phyloP scores from a whole-genome alignment of 192 early-diverging fungal genomes.

The Backusella westeae region DNA sequence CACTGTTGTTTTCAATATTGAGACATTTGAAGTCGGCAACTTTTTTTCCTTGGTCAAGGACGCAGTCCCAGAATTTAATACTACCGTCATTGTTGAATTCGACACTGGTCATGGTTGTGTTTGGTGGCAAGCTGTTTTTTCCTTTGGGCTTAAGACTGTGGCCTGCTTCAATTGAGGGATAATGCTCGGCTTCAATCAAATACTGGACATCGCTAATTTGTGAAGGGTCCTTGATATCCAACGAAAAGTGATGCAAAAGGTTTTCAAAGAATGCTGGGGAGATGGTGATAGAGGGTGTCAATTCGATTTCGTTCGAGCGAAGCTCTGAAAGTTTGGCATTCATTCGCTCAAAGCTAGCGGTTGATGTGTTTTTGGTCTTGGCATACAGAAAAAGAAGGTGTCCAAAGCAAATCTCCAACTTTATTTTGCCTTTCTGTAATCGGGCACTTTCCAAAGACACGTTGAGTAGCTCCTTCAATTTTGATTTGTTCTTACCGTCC shows the following conservation, averaged over 20 bases:
- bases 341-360: background rate
- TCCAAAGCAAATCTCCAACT: background rate
- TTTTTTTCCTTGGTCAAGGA: background rate
- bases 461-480: background rate
- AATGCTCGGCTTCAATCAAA: background rate
- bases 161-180: background rate
- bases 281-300: background rate
- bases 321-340: background rate
- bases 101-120: background rate
- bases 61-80: background rate
- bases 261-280: background rate
- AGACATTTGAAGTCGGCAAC: background rate
- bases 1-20: background rate
- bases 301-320: background rate
- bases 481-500: background rate
- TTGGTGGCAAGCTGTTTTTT: background rate
- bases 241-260: background rate
- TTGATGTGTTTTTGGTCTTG: background rate
- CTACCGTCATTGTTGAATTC: background rate
- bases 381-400: background rate
- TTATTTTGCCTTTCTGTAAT: background rate
- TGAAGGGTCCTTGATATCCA: background rate
- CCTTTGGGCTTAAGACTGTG: background rate
- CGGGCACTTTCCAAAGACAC: background rate
- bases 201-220: background rate